phyloP scores from a whole-genome alignment of 1,139 yeast species.

The Taphrina deformans region DNA sequence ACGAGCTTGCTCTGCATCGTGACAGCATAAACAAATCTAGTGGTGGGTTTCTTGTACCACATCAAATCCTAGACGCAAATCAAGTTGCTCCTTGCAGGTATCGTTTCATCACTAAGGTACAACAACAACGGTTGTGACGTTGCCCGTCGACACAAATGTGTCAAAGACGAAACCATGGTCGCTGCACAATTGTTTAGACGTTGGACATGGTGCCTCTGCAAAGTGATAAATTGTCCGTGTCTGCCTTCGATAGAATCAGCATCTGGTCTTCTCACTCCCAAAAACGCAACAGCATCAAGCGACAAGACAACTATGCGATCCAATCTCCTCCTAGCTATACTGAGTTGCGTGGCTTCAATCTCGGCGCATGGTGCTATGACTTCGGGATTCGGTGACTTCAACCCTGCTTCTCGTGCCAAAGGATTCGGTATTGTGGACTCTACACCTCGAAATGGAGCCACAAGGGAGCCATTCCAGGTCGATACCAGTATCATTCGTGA shows the following conservation, averaged over 20 bases:
- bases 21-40: no score
- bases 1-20: no score
- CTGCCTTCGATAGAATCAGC: no score
- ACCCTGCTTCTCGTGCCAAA: neutral
- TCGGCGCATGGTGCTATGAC: conserved; percentile 21
- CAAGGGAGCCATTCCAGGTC: conserved; percentile 9
- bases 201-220: neutral
- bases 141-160: neutral
- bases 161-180: neutral
- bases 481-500: conserved; percentile 16
- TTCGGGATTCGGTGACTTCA: neutral
- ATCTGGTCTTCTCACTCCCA: neutral
- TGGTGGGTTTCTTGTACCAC: no score
- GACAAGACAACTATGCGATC: neutral
- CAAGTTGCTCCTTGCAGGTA: neutral
- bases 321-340: neutral
- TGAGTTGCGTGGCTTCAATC: neutral
- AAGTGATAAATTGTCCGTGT: neutral
- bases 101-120: neutral
- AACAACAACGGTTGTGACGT: neutral
- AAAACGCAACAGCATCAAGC: neutral
- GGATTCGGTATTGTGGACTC: conserved; percentile 4
- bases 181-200: neutral
- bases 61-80: no score
- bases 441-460: conserved; percentile 11